phyloP scores from a whole-genome alignment of 2,329 filamentous ascomycete genomes.

The Botrytis byssoidea region DNA sequence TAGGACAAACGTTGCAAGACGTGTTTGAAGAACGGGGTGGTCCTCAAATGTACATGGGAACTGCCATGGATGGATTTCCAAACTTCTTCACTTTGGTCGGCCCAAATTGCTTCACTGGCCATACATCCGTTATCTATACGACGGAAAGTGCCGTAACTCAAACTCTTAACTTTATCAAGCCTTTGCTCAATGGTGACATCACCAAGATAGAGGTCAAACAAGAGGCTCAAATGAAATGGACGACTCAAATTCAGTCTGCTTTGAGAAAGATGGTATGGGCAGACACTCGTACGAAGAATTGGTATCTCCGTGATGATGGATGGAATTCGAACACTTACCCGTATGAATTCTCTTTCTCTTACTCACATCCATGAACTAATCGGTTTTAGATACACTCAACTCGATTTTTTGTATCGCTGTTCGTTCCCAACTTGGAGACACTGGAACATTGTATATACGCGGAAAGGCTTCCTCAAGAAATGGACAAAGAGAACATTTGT shows the following conservation, averaged over 20 bases:
- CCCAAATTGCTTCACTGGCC: constrained; percentile 58
- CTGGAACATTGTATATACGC: constrained; percentile 52
- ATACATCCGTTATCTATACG: constrained; percentile 55
- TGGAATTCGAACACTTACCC: constrained; percentile 53
- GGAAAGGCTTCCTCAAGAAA: constrained; percentile 44
- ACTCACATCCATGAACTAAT: constrained; percentile 10
- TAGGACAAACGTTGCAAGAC: constrained; percentile 49
- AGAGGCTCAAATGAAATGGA: constrained; percentile 48
- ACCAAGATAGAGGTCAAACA: constrained; percentile 49
- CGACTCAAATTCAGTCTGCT: constrained; percentile 46
- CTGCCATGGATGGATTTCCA: constrained; percentile 56
- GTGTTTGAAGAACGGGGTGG: constrained; percentile 56
- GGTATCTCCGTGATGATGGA: constrained; percentile 47
- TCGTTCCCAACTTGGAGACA: constrained; percentile 54
- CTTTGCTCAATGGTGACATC: constrained; percentile 48
- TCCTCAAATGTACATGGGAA: constrained; percentile 56
- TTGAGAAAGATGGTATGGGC: constrained; percentile 49
- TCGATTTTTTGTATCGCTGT: constrained; percentile 51
- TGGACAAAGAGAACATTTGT: constrained; percentile 23
- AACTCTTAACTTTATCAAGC: constrained; percentile 53
- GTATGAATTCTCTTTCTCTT: constrained; percentile 35
- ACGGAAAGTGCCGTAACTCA: constrained; percentile 57
- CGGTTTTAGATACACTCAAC: constrained; percentile 46
- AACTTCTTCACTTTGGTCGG: constrained; percentile 61
- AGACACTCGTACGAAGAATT: constrained; percentile 47